These are phyloP conservation scores for Centrapalus pauciflorus DNA, from an alignment of 129 eudicot genomes.

Conservation along the genomic window DNA sequence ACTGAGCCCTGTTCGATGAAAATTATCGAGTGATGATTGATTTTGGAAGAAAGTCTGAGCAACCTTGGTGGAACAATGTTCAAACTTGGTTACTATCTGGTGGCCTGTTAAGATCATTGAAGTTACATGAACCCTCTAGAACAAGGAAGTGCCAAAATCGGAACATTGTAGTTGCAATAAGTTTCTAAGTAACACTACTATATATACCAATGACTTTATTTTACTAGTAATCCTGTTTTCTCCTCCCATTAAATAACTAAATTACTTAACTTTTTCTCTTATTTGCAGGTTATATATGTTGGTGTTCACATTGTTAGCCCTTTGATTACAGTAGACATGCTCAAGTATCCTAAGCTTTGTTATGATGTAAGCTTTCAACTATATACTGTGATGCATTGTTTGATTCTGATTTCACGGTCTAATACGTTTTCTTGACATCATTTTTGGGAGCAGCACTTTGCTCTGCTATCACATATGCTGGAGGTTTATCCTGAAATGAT, in stretches of 20 bases:
- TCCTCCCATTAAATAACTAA: neutral
- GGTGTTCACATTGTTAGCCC: slow-evolving; percentile 96
- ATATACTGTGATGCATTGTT: neutral
- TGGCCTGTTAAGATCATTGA: too few species aligned
- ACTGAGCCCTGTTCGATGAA: too few species aligned
- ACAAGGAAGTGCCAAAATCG: too few species aligned
- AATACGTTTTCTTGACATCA: slow-evolving; percentile 15
- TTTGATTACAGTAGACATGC: slow-evolving; percentile 68
- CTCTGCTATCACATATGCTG: slow-evolving; percentile 84
- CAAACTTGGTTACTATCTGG: too few species aligned
- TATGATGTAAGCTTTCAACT: slow-evolving; percentile 55
- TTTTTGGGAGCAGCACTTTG: slow-evolving; percentile 57
- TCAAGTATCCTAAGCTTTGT: slow-evolving; percentile 93
- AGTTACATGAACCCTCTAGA: too few species aligned
- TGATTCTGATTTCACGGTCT: slow-evolving; percentile 7
- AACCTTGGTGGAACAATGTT: too few species aligned
- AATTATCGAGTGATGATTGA: too few species aligned
- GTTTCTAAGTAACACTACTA: too few species aligned
- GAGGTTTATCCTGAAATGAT: slow-evolving; percentile 96
- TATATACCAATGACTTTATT: too few species aligned
- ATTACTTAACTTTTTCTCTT: neutral
- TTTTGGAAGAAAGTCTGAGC: too few species aligned
- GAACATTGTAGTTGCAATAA: too few species aligned
- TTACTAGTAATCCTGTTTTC: neutral
- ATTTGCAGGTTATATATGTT: slow-evolving; percentile 71